Percentiles rank a stretch among this genome's conserved stretches.
Evolutionary conservation across 1,139 yeast genomes (phyloP).

Genomic region (Candida sp.): DNA sequence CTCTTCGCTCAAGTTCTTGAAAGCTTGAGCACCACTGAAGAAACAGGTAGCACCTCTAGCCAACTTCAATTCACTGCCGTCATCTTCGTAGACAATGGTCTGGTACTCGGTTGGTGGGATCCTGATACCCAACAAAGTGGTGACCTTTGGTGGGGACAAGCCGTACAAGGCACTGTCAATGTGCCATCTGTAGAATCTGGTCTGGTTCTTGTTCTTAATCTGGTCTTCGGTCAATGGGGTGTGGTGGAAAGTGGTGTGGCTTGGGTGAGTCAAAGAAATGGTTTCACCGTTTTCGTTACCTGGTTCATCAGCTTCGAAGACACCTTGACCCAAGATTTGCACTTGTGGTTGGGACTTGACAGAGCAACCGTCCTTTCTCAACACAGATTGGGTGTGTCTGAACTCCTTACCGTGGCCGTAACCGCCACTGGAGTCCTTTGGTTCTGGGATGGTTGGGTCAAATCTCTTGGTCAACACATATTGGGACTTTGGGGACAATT

Average conservation of each 20-base stretch:
- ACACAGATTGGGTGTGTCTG: conserved; percentile 76
- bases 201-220: conserved; percentile 60
- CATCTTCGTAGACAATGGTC: conserved; percentile 62
- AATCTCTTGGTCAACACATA: conserved; percentile 74
- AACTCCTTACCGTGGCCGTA: conserved; percentile 90
- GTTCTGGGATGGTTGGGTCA: conserved; percentile 69
- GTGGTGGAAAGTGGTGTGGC: conserved; percentile 81
- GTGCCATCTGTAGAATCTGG: conserved; percentile 93
- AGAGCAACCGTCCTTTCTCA: conserved; percentile 79
- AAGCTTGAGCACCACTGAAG: conserved; percentile 81
- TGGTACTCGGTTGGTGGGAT: conserved; percentile 66
- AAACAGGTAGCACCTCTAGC: conserved; percentile 91
- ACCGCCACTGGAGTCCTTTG: conserved; percentile 41
- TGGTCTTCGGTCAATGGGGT: conserved; percentile 63
- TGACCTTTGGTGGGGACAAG: conserved; percentile 82
- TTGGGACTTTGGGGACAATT: conserved; percentile 73
- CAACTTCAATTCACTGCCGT: conserved; percentile 63
- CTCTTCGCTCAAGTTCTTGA: conserved; percentile 63
- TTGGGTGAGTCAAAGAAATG: conserved; percentile 76
- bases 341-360: conserved; percentile 88
- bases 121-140: conserved; percentile 80
- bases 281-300: conserved; percentile 67
- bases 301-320: conserved; percentile 64
- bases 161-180: conserved; percentile 89
- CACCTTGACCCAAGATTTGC: conserved; percentile 86